phyloP scores from a whole-genome alignment of 1,139 yeast genomes.

The Starmera stellimalicola region DNA sequence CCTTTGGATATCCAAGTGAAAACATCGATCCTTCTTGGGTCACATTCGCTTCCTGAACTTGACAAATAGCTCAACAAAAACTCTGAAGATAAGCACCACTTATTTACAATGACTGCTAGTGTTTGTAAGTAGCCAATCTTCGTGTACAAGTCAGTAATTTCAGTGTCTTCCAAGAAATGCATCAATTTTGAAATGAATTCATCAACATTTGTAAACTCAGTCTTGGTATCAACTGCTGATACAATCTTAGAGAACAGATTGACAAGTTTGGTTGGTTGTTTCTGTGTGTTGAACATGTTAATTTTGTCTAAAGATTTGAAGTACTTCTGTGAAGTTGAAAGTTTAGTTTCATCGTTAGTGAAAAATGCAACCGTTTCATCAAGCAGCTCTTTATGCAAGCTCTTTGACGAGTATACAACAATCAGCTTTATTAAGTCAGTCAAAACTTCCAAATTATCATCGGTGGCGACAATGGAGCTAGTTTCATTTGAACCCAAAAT shows the following conservation, averaged over 20 bases:
- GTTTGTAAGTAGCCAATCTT: constrained; percentile 53
- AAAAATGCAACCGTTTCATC: constrained; percentile 26
- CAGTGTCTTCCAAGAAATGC: constrained; percentile 10
- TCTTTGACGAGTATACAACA: constrained; percentile 18
- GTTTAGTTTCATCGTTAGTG: constrained; percentile 7
- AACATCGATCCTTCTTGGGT: constrained; percentile 33
- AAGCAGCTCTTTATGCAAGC: constrained; percentile 25
- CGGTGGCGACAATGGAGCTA: constrained; percentile 8
- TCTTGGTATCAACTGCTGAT: constrained; percentile 39
- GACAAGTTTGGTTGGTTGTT: constrained; percentile 31
- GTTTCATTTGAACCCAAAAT: constrained; percentile 2
- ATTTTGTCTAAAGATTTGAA: constrained; percentile 11
- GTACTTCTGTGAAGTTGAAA: constrained; percentile 12
- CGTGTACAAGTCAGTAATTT: constrained; percentile 20
- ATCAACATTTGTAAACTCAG: constrained; percentile 9
- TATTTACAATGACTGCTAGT: constrained; percentile 51
- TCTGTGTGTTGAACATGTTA: constrained; percentile 24
- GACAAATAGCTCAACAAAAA: constrained; percentile 1
- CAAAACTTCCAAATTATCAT: constrained; percentile 19
- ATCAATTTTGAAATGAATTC: constrained; percentile 10
- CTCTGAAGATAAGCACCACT: constrained; percentile 24
- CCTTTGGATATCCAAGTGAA: constrained; percentile 69
- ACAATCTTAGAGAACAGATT: constrained; percentile 40
- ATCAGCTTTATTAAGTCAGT: constrained; percentile 24
- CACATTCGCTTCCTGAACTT: not conserved